phyloP scores from a whole-genome alignment of 768 basidiomycete genomes.

The Leccinum ochraceum region DNA sequence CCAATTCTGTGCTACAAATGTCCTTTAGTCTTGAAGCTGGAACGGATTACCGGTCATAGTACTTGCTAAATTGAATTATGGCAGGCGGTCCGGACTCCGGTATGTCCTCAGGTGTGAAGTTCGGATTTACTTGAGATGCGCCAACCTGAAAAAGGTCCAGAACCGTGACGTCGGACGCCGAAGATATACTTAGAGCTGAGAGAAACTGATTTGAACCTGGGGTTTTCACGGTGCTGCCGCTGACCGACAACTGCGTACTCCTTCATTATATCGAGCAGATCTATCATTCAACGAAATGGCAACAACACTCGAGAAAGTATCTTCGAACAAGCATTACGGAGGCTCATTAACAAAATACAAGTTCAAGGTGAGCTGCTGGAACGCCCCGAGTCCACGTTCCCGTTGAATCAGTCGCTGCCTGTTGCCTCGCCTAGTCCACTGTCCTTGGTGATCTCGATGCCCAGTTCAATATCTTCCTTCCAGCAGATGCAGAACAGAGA shows the following conservation, averaged over 20 bases:
- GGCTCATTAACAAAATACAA: conserved; percentile 87
- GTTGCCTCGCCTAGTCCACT: conserved; percentile 50
- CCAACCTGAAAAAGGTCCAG: not conserved
- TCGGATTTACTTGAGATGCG: too few species aligned
- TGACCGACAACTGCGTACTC: not conserved
- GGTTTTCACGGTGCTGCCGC: not conserved
- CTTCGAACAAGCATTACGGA: conserved; percentile 76
- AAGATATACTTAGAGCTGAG: conserved; percentile 12
- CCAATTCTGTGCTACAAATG: too few species aligned
- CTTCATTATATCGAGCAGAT: not conserved
- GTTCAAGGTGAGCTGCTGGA: conserved; percentile 56
- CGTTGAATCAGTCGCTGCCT: not conserved
- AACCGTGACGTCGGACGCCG: not conserved
- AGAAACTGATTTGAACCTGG: not conserved
- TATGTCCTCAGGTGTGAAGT: not conserved
- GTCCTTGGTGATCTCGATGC: conserved; percentile 69
- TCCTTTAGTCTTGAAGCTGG: too few species aligned
- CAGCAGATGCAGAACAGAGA: conserved; percentile 56
- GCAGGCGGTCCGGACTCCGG: not conserved
- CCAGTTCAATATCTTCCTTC: conserved; percentile 89
- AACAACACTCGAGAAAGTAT: conserved; percentile 60
- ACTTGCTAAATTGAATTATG: too few species aligned
- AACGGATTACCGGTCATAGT: too few species aligned
- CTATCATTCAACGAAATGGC: conserved; percentile 15
- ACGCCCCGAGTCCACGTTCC: not conserved